phyloP scores from a whole-genome alignment of 2,329 filamentous ascomycete genomes.

The Metarhizium anisopliae region DNA sequence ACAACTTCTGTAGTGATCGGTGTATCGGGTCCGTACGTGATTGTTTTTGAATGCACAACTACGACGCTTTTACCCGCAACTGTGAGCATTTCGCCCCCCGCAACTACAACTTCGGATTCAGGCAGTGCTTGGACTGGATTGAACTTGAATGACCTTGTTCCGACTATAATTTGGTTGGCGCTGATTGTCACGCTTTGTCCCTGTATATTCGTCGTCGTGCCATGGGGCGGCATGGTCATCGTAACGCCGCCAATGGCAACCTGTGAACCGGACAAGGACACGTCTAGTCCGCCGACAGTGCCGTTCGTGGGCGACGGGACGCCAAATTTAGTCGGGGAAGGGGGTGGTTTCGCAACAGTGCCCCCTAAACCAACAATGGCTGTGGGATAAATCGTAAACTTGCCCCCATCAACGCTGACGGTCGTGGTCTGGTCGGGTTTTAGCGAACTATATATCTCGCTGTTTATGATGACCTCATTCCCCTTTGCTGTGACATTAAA shows the following conservation, averaged over 20 bases:
- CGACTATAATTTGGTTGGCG: constrained; percentile 25
- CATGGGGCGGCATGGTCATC: constrained; percentile 29
- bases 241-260: constrained; percentile 33
- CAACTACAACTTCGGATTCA: constrained; percentile 34
- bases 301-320: constrained; percentile 27
- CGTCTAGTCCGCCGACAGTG: constrained; percentile 27
- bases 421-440: constrained; percentile 28
- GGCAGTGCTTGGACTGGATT: constrained; percentile 18
- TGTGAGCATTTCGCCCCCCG: constrained; percentile 39
- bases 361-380: constrained; percentile 34
- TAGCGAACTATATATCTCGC: constrained; percentile 32
- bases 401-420: constrained; percentile 30
- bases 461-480: constrained; percentile 37
- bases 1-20: constrained; percentile 29
- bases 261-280: constrained; percentile 32
- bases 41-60: constrained; percentile 32
- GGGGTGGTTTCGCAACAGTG: constrained; percentile 32
- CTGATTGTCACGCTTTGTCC: constrained; percentile 25
- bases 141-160: constrained; percentile 28
- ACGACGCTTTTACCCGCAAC: constrained; percentile 31
- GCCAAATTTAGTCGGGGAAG: constrained; percentile 19
- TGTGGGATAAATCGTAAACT: constrained; percentile 40
- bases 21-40: constrained; percentile 33
- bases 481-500: constrained; percentile 36
- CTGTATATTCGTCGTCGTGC: constrained; percentile 25